Percentiles rank a stretch among this genome's conserved stretches.
Evolutionary conservation across 225 moss, liverwort and hornwort genomes (phyloP).

Genomic region (Polytrichum formosum): DNA sequence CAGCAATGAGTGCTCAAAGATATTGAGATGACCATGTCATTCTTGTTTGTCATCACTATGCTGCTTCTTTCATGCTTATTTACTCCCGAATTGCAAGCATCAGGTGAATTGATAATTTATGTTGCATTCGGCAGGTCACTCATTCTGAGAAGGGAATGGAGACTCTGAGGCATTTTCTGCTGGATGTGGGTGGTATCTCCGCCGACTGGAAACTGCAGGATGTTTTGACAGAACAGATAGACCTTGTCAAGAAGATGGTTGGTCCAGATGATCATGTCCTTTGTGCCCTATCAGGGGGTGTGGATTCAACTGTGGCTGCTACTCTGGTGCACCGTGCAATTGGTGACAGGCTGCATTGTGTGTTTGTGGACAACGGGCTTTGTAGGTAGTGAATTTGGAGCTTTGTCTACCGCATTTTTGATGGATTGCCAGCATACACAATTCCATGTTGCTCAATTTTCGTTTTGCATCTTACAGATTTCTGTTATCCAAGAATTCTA

Average conservation of each 20-base stretch:
- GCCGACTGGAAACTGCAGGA: slow-evolving; percentile 81
- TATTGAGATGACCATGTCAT: too few relatives aligned
- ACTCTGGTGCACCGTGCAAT: slow-evolving; percentile 78
- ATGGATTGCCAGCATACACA: too few relatives aligned
- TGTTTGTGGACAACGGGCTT: slow-evolving; percentile 82
- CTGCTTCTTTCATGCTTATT: too few relatives aligned
- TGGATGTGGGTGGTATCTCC: slow-evolving; percentile 62
- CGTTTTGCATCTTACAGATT: too few relatives aligned
- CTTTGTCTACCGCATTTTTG: too few relatives aligned
- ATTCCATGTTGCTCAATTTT: too few relatives aligned
- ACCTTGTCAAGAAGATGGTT: slow-evolving; percentile 47
- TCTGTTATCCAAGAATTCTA: too few relatives aligned
- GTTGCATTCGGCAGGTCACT: slow-evolving; percentile 49
- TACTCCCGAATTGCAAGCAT: too few relatives aligned
- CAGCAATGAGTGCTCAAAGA: too few relatives aligned
- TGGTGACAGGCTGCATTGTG: slow-evolving; percentile 78
- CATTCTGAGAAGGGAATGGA: slow-evolving; percentile 74
- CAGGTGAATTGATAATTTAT: background rate
- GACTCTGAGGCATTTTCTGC: slow-evolving; percentile 59
- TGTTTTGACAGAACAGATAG: slow-evolving; percentile 64
- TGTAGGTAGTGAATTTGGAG: slow-evolving; percentile 36
- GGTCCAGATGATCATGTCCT: slow-evolving; percentile 64
- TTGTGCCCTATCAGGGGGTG: slow-evolving; percentile 87
- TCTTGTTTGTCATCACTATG: too few relatives aligned
- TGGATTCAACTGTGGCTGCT: slow-evolving; percentile 81